Base-by-base conservation (phyloP, 192 early-diverging fungal genomes). In the Umbelopsis vinacea region DNA sequence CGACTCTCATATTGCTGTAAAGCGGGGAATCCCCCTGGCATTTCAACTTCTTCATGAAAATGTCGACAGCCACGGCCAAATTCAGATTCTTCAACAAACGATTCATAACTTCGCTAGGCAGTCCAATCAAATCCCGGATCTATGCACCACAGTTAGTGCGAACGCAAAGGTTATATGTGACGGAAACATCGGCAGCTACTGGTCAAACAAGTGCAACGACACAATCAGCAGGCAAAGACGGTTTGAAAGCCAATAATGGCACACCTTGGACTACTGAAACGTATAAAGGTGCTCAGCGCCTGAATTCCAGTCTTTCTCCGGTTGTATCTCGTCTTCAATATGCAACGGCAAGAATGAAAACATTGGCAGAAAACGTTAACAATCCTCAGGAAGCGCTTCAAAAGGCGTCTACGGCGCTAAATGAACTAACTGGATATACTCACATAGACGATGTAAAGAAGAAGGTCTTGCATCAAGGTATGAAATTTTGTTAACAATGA, bases 361-460 rank as follows among this genome's bases (percentile, higher is more conserved):
- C 29, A 19, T 33, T 71, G 35, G 74, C 69, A 5, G 21, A 47
- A 22, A 71, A 81, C 54, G 69, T 79, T 7, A 35, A 52, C 35
- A 74, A 75, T 52, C 75, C 74, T 2, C 45, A 81, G 38, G 78
- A 81, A 54, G 75, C 74, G 7, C 38, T 79, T n/a, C 68, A 70
- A 50, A 68, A 70, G 43, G 57, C 80, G 0, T 74, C 81, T 11
- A 71, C 77, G 11, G 85, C 82, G 46, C 83, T 92, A 21, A 95
- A 95, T 71, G 83, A 87, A 67, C 76, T 89, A 38, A 92, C 93
- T 11, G 91, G 92, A 19, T 92, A 92, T 45, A 86, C 85, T 26
- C 78, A 84, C 17, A 87, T 95, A 40, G 85, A 91, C 26, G 66
- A 79, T 10, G 83, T 94, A 7, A 93, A 94, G 72, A 37, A 81